Percentiles rank a stretch among this genome's conserved stretches.
Evolutionary conservation across 106 monocot genomes (phyloP).

Genomic region (Acorus gramineus): DNA sequence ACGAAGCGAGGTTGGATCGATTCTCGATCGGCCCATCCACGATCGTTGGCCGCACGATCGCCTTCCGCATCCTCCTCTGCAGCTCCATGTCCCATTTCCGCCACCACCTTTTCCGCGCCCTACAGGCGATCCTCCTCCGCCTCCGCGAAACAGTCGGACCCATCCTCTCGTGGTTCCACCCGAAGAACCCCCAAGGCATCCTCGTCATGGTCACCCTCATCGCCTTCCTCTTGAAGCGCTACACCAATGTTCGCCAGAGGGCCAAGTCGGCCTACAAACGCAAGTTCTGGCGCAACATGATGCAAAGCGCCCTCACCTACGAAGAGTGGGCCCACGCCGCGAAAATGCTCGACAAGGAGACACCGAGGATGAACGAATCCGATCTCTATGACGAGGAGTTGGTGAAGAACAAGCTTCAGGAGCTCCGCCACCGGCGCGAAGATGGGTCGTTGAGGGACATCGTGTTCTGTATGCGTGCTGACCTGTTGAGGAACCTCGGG

Average conservation of each 20-base stretch:
- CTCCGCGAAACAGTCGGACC: conserved; percentile 2
- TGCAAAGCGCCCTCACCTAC: conserved; percentile 59
- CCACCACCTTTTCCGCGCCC: conserved; percentile 3
- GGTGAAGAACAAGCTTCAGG: conserved; percentile 69
- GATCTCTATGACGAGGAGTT: conserved; percentile 87
- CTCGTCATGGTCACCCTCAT: conserved; percentile 44
- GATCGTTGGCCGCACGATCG: conserved; percentile 65
- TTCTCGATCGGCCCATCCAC: conserved; percentile 72
- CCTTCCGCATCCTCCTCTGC: conserved; percentile 75
- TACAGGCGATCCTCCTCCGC: conserved; percentile 4
- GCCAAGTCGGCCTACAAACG: conserved; percentile 67
- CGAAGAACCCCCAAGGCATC: conserved; percentile 65
- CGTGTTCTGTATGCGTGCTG: conserved; percentile 81
- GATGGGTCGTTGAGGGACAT: conserved; percentile 78
- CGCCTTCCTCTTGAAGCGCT: conserved; percentile 45
- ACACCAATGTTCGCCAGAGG: conserved; percentile 43
- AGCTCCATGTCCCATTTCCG: conserved; percentile 44
- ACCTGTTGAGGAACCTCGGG: conserved; percentile 78
- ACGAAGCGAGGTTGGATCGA: conserved; percentile 45
- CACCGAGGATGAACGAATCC: conserved; percentile 32
- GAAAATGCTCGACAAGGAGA: conserved; percentile 80
- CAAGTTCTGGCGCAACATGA: conserved; percentile 91
- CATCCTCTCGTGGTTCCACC: conserved; percentile 58
- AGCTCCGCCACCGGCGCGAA: conserved; percentile 61
- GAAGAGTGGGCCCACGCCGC: conserved; percentile 95